These are phyloP conservation scores for Fraxinus sp. DNA, from an alignment of 305 asterid genomes.

Conservation along the genomic window DNA sequence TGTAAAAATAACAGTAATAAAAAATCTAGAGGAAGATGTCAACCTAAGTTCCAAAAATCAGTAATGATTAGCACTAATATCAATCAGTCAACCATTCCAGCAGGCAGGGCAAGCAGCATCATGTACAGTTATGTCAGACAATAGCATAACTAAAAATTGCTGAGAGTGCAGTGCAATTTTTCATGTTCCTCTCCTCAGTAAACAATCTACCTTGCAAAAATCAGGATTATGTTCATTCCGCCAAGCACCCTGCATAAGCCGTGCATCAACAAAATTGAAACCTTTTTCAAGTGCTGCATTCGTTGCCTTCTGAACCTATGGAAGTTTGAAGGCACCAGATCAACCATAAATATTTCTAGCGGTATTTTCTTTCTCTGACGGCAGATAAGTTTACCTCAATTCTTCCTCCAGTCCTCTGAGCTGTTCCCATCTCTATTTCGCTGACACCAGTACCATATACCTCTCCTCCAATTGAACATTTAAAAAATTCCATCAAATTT, in stretches of 20 bases:
- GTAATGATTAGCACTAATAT: background rate
- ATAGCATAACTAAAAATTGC: constrained; percentile 5
- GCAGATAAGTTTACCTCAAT: constrained; percentile 57
- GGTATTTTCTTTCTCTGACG: constrained; percentile 18
- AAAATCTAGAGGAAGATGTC: constrained; percentile 1
- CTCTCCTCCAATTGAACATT: constrained; percentile 98
- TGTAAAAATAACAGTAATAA: background rate
- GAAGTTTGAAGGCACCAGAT: constrained; percentile 32
- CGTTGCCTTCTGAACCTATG: constrained; percentile 62
- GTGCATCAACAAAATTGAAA: constrained; percentile 86
- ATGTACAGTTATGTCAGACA: constrained; percentile 9
- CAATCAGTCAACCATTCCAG: constrained; percentile 14
- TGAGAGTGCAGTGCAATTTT: background rate
- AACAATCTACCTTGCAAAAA: constrained; percentile 72
- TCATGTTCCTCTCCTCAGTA: constrained; percentile 5
- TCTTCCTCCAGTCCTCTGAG: constrained; percentile 74
- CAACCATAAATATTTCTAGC: constrained; percentile 21
- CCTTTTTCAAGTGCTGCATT: constrained; percentile 78
- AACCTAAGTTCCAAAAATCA: constrained; percentile 4
- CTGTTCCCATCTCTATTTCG: constrained; percentile 90
- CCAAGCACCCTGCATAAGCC: constrained; percentile 99
- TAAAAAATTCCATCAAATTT: constrained; percentile 97
- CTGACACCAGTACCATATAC: constrained; percentile 95
- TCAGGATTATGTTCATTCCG: constrained; percentile 94
- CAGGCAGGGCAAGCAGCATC: background rate